Evolutionary conservation across 441 rosid genomes (phyloP).

Genomic region (Populus hybrid): DNA sequence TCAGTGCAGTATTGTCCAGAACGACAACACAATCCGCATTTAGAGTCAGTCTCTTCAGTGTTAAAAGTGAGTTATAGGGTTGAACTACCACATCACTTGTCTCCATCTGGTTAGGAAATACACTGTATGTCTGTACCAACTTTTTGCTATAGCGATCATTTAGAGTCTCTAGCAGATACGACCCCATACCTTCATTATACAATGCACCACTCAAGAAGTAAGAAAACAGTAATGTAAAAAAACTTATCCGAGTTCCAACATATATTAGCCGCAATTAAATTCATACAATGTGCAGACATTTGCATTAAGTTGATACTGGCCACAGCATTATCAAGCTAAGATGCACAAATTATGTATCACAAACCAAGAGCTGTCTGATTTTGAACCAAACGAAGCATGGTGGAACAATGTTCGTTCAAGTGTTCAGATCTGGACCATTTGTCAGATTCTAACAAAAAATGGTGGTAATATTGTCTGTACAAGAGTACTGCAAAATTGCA

Average conservation of each 20-base stretch:
- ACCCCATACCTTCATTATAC: slow-evolving; percentile 87
- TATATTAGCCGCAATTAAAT: not conserved
- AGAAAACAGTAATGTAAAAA: not conserved
- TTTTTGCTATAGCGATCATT: slow-evolving; percentile 99
- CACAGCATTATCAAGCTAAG: not conserved
- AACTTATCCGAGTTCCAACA: not conserved
- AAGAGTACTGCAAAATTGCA: not conserved
- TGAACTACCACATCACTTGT: slow-evolving; percentile 99
- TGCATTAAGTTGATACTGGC: not conserved
- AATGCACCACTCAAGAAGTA: slow-evolving; percentile 13
- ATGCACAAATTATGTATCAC: not conserved
- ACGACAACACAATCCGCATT: slow-evolving; percentile 99
- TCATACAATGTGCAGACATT: not conserved
- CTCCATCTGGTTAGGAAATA: slow-evolving; percentile 99
- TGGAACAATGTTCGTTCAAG: not conserved
- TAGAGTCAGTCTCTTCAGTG: slow-evolving; percentile 89
- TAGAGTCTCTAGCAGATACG: slow-evolving; percentile 87
- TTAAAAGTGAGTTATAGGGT: slow-evolving; percentile 95
- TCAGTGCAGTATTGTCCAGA: slow-evolving; percentile 94
- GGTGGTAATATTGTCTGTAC: not conserved
- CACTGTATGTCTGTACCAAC: slow-evolving; percentile 96
- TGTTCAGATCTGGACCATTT: not conserved
- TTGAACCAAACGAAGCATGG: not conserved
- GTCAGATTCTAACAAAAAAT: not conserved
- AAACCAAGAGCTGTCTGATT: not conserved